Conservation (phyloP, 2,329 filamentous ascomycete genomes). For the Byssochlamys sp. region DNA sequence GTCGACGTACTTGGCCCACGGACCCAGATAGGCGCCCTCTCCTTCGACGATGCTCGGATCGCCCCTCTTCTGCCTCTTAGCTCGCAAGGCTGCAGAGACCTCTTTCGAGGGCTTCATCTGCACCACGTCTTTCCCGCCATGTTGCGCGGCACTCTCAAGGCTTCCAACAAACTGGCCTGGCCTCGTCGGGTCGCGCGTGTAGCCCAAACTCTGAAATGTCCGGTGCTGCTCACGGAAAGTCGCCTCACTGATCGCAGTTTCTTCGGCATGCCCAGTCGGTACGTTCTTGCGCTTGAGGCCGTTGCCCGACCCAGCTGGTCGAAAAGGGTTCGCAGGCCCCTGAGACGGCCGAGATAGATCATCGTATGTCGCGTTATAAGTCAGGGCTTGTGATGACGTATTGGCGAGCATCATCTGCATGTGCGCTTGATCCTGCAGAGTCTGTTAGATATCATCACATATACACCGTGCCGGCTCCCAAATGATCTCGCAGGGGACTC, state of each 20-base stretch:
- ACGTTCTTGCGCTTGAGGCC: conserved; percentile 68
- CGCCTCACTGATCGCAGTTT: conserved; percentile 80
- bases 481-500: background rate
- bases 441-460: conserved; percentile 27
- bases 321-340: conserved; percentile 68
- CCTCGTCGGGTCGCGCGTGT: conserved; percentile 40
- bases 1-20: conserved; percentile 78
- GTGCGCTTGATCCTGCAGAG: conserved; percentile 39
- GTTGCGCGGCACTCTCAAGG: conserved; percentile 34
- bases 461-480: background rate
- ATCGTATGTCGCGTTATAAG: conserved; percentile 56
- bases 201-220: conserved; percentile 59
- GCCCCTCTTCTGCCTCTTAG: conserved; percentile 76
- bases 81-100: conserved; percentile 55
- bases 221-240: conserved; percentile 82
- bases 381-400: conserved; percentile 41
- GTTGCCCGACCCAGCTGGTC: conserved; percentile 45
- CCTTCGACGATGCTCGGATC: conserved; percentile 77
- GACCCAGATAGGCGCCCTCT: conserved; percentile 78
- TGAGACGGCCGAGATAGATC: conserved; percentile 56
- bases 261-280: conserved; percentile 75
- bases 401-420: conserved; percentile 45
- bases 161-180: conserved; percentile 41
- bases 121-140: conserved; percentile 44
- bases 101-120: conserved; percentile 57